Conservation (phyloP, 2,329 filamentous ascomycete species). For the Juglanconis oblonga region DNA sequence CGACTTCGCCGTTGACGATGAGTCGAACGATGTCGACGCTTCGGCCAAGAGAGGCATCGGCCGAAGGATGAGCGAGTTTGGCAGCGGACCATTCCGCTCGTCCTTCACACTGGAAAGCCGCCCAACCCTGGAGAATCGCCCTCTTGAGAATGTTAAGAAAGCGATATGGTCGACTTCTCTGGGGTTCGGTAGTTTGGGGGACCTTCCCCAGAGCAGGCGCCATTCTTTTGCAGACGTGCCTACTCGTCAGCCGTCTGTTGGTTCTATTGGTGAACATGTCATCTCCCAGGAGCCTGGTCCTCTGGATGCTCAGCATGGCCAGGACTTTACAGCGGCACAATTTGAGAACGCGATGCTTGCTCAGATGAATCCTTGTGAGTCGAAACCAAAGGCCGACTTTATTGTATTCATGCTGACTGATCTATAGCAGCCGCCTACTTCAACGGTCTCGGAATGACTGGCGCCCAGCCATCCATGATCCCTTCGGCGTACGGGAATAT, state of each 20-base stretch:
- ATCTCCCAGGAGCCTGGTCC: constrained; percentile 43
- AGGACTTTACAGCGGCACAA: constrained; percentile 41
- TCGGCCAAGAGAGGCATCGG: constrained; percentile 42
- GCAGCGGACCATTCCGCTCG: constrained; percentile 42
- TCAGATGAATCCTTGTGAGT: constrained; percentile 31
- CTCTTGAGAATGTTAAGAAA: constrained; percentile 63
- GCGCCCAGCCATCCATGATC: constrained; percentile 34
- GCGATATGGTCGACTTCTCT: constrained; percentile 70
- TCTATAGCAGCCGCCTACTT: constrained; percentile 35
- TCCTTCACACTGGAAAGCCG: constrained; percentile 35
- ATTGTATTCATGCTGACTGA: constrained; percentile 24
- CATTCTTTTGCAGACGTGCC: constrained; percentile 74
- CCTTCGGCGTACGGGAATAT: constrained; percentile 37
- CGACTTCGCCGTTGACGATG: constrained; percentile 72
- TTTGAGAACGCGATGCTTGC: constrained; percentile 32
- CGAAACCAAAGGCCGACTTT: constrained; percentile 23
- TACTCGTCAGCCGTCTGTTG: constrained; percentile 61
- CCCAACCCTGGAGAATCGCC: constrained; percentile 51
- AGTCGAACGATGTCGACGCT: constrained; percentile 50
- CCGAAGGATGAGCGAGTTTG: constrained; percentile 58
- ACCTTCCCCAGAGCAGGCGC: constrained; percentile 70
- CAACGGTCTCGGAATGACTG: constrained; percentile 29
- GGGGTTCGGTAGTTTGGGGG: constrained; percentile 60
- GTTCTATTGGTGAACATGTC: constrained; percentile 54
- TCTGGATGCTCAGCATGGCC: constrained; percentile 40